Conservation (phyloP, 2,329 filamentous ascomycete species). For the Penicillium oxalicum region DNA sequence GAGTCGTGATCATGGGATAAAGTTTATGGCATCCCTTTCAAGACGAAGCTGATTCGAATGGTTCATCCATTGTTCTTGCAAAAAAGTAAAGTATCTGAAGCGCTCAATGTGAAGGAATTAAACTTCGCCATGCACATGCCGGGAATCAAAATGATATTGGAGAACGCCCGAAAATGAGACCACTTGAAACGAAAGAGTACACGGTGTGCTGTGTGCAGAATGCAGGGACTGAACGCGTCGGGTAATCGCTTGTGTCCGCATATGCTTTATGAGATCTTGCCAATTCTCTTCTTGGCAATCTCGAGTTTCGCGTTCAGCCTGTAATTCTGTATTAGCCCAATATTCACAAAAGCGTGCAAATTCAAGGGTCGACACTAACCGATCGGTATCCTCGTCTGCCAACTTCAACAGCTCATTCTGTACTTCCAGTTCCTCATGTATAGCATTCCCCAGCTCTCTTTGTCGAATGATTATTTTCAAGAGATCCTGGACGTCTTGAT, state of each 20-base stretch:
- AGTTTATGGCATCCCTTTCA: too few species aligned
- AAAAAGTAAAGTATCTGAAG: too few species aligned
- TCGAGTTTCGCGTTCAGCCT: slow-evolving; percentile 43
- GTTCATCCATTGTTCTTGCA: too few species aligned
- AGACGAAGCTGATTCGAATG: not conserved
- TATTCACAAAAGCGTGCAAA: not conserved
- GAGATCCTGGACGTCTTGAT: slow-evolving; percentile 54
- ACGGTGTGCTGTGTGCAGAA: not conserved
- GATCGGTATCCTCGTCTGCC: slow-evolving; percentile 54
- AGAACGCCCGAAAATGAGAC: slow-evolving; percentile 8
- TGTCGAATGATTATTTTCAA: slow-evolving; percentile 54
- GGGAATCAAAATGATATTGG: slow-evolving; percentile 9
- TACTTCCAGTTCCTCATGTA: slow-evolving; percentile 57
- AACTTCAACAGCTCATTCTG: slow-evolving; percentile 57
- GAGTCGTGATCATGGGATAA: too few species aligned
- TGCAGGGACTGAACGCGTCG: not conserved
- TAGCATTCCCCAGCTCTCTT: slow-evolving; percentile 57
- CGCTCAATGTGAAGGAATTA: too few species aligned
- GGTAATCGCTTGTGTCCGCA: too few species aligned
- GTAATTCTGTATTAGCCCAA: slow-evolving; percentile 13
- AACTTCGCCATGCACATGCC: slow-evolving; percentile 4
- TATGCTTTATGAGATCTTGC: slow-evolving; percentile 38
- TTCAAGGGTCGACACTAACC: slow-evolving; percentile 26
- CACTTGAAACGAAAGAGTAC: not conserved
- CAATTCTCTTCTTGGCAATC: slow-evolving; percentile 43